These are phyloP conservation scores for Populus hybrid DNA, from an alignment of 441 rosid species.

Conservation along the genomic window DNA sequence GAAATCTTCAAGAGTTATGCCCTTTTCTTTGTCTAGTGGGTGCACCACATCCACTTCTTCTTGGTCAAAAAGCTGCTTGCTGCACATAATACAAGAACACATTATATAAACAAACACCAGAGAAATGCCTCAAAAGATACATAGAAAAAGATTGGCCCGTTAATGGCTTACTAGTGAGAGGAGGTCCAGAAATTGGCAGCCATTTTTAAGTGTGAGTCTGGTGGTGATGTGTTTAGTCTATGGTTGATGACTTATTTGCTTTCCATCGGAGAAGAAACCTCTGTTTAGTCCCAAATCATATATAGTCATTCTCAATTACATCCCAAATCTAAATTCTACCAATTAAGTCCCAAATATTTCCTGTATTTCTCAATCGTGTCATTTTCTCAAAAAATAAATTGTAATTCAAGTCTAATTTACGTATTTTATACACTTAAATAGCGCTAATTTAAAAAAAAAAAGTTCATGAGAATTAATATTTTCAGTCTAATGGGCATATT, in stretches of 20 bases:
- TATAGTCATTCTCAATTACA: no score
- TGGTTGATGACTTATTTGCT: neutral
- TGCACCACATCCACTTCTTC: conserved; percentile 73
- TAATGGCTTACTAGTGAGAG: neutral
- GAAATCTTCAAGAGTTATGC: conserved; percentile 69
- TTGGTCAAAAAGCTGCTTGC: conserved; percentile 75
- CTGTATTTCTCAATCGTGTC: no score
- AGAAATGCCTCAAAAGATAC: neutral
- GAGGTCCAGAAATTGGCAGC: neutral
- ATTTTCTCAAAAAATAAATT: no score
- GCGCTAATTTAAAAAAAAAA: no score
- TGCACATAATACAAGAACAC: conserved; percentile 21
- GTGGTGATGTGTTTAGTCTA: neutral
- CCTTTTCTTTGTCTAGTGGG: conserved; percentile 66
- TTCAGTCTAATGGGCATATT: no score
- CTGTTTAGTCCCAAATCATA: no score
- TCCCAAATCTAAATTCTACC: no score
- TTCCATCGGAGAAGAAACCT: neutral
- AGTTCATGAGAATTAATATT: no score
- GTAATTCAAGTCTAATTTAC: no score
- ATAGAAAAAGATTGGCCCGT: neutral
- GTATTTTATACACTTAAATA: no score
- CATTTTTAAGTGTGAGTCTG: neutral
- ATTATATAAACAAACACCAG: neutral
- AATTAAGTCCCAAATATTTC: no score